phyloP scores from a whole-genome alignment of 2,329 filamentous ascomycete species.

The Penicillium sp. region DNA sequence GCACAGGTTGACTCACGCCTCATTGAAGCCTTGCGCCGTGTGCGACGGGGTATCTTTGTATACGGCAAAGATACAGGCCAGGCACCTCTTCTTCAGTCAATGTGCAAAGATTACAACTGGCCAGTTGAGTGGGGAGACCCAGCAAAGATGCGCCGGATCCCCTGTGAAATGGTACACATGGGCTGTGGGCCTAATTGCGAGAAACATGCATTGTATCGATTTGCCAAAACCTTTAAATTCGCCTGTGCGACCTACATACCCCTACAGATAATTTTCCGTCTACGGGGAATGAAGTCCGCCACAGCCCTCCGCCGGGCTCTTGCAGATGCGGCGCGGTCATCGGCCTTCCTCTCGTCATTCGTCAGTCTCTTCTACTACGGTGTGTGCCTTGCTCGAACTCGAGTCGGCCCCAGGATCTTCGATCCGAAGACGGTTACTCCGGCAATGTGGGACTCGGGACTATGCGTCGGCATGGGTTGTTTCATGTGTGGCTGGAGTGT shows the following conservation, averaged over 20 bases:
- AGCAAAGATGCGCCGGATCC: constrained; percentile 67
- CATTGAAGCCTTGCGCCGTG: constrained; percentile 71
- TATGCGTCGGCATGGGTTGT: constrained; percentile 74
- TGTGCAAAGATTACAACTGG: constrained; percentile 72
- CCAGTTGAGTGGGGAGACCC: constrained; percentile 75
- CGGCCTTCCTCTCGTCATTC: constrained; percentile 75
- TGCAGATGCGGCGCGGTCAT: constrained; percentile 67
- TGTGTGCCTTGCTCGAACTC: constrained; percentile 74
- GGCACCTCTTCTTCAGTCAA: constrained; percentile 65
- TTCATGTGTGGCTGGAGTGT: constrained; percentile 80
- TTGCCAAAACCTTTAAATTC: constrained; percentile 70
- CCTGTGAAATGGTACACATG: constrained; percentile 84
- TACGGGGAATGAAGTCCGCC: constrained; percentile 51
- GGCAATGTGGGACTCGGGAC: constrained; percentile 58
- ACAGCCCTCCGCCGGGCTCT: constrained; percentile 54
- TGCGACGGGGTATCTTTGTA: constrained; percentile 61
- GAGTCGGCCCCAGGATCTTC: constrained; percentile 70
- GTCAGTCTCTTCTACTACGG: constrained; percentile 82
- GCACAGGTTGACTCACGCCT: constrained; percentile 75
- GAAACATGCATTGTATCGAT: constrained; percentile 68
- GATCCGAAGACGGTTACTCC: constrained; percentile 56
- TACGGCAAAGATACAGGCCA: constrained; percentile 77
- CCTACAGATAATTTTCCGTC: constrained; percentile 67
- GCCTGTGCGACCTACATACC: constrained; percentile 77
- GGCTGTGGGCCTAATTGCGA: constrained; percentile 71